These are phyloP conservation scores for Metschnikowia lochheadii DNA, from an alignment of 805 yeast species.

Conservation along the genomic window DNA sequence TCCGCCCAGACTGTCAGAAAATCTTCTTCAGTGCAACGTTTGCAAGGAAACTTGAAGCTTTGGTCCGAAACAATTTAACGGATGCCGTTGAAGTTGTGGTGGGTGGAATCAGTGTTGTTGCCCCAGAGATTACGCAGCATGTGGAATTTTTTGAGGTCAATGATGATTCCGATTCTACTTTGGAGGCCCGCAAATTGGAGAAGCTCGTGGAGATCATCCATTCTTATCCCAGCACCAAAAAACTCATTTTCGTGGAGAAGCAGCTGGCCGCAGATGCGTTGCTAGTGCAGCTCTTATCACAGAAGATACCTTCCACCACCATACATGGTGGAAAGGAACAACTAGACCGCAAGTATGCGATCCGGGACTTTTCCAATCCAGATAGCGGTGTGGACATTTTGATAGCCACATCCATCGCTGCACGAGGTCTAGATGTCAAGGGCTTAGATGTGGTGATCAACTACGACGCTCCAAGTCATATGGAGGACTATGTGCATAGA, in stretches of 20 bases:
- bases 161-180: constrained; percentile 4
- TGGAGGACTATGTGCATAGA: constrained; percentile 94
- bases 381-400: constrained; percentile 58
- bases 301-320: constrained; percentile 58
- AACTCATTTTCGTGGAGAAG: constrained; percentile 80
- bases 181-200: constrained; percentile 43
- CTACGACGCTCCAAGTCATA: constrained; percentile 43
- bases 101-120: constrained; percentile 77
- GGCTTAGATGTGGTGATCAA: constrained; percentile 76
- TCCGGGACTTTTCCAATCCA: constrained; percentile 57
- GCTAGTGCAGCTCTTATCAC: constrained; percentile 46
- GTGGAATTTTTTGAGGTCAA: constrained; percentile 58
- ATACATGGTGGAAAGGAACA: constrained; percentile 94
- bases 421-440: constrained; percentile 93
- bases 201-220: constrained; percentile 55
- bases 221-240: constrained; percentile 43
- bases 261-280: constrained; percentile 83
- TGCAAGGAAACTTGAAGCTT: constrained; percentile 69
- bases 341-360: constrained; percentile 70
- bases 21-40: constrained; percentile 93
- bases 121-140: constrained; percentile 71
- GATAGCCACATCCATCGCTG: constrained; percentile 91
- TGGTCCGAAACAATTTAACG: constrained; percentile 62
- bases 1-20: constrained; percentile 84
- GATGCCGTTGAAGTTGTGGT: constrained; percentile 74